Conservation (phyloP, 257 asterid genomes). For the Nicotiana tabacum region DNA sequence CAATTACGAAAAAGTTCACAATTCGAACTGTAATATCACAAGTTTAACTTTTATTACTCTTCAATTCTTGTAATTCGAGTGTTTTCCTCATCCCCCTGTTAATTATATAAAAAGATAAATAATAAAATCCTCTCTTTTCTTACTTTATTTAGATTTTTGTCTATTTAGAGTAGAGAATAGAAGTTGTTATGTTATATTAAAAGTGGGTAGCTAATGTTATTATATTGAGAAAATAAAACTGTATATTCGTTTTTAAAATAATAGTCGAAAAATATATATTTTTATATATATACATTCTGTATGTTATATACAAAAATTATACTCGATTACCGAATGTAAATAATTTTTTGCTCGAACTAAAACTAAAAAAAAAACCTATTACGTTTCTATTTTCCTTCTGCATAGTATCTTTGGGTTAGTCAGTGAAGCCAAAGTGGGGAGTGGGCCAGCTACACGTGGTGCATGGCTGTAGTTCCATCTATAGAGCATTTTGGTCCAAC, state of each 20-base stretch:
- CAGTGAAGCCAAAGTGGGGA: slow-evolving; percentile 3
- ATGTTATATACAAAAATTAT: too few relatives aligned
- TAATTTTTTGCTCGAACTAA: too few relatives aligned
- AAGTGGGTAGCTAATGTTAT: not conserved
- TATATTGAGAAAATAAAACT: not conserved
- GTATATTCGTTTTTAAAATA: too few relatives aligned
- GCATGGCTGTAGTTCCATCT: slow-evolving; percentile 7
- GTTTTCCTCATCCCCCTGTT: not conserved
- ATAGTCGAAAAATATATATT: too few relatives aligned
- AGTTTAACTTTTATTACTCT: not conserved
- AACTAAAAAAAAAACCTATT: too few relatives aligned
- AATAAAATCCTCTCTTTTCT: not conserved
- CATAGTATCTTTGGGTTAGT: slow-evolving; percentile 9
- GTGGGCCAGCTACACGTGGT: slow-evolving; percentile 16
- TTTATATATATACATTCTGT: too few relatives aligned
- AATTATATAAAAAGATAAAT: not conserved
- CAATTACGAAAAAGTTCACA: too few relatives aligned
- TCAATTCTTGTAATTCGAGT: not conserved
- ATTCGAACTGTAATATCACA: not conserved
- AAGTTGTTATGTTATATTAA: not conserved
- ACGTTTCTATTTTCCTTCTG: not conserved
- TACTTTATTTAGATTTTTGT: not conserved
- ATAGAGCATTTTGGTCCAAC: slow-evolving; percentile 3
- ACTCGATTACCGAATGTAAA: too few relatives aligned
- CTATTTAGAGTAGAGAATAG: not conserved